Percentiles rank a stretch among this genome's conserved stretches.
Evolutionary conservation across 2,329 filamentous ascomycete species (phyloP).

Genomic region (Scedosporium aurantiacum): DNA sequence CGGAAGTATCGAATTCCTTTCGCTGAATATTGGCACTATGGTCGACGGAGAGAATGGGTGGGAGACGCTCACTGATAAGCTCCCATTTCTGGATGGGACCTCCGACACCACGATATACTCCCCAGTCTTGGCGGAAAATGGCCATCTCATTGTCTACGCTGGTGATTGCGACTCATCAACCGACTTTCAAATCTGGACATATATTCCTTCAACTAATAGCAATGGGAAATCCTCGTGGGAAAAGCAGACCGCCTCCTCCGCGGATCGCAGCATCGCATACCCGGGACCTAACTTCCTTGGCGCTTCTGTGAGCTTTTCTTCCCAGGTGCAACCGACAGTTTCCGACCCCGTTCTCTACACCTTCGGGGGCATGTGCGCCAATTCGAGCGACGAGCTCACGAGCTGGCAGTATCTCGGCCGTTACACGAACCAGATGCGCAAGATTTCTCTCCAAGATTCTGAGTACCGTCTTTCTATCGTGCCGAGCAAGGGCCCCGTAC

Average conservation of each 20-base stretch:
- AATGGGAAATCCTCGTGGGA: conserved; percentile 31
- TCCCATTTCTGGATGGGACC: conserved; percentile 50
- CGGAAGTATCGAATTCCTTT: conserved; percentile 40
- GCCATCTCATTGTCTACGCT: conserved; percentile 61
- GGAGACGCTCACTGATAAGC: conserved; percentile 41
- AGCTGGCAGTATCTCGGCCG: conserved; percentile 58
- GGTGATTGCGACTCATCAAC: conserved; percentile 55
- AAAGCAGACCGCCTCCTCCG: conserved; percentile 17
- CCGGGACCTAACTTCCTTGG: conserved; percentile 39
- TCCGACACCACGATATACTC: conserved; percentile 48
- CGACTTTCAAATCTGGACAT: conserved; percentile 56
- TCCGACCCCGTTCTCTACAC: conserved; percentile 52
- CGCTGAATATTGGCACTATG: conserved; percentile 45
- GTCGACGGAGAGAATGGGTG: conserved; percentile 24
- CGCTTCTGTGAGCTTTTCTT: conserved; percentile 56
- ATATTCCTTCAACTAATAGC: conserved; percentile 33
- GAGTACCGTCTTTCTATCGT: conserved; percentile 26
- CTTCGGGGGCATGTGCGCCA: conserved; percentile 86
- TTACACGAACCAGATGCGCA: conserved; percentile 73
- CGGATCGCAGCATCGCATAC: not conserved
- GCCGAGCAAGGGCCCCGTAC: conserved; percentile 31
- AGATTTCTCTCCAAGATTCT: conserved; percentile 33
- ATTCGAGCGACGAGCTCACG: conserved; percentile 23
- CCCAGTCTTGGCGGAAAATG: conserved; percentile 54
- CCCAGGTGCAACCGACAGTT: conserved; percentile 39